Evolutionary conservation across 768 basidiomycete species (phyloP).

Genomic region (Russula olivacea): DNA sequence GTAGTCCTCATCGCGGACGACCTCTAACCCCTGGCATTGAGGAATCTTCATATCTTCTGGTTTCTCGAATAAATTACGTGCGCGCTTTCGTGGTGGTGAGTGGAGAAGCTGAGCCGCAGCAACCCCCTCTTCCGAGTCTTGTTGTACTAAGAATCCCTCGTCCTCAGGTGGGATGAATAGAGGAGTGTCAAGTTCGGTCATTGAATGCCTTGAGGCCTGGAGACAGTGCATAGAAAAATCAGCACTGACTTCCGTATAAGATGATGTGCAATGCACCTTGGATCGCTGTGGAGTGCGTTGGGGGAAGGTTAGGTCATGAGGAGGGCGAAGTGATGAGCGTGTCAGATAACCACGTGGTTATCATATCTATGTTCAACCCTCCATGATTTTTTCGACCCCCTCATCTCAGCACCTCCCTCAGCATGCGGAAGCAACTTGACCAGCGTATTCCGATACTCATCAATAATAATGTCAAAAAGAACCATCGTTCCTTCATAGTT

Average conservation of each 20-base stretch:
- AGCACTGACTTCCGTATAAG: not conserved
- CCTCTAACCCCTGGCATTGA: not conserved
- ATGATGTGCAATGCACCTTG: not conserved
- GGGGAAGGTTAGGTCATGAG: not conserved
- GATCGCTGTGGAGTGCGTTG: not conserved
- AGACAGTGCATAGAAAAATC: not conserved
- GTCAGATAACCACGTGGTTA: conserved; percentile 8
- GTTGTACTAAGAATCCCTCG: conserved; percentile 4
- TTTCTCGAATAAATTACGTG: conserved; percentile 10
- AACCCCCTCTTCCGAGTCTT: conserved; percentile 12
- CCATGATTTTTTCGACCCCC: not conserved
- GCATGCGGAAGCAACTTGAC: conserved; percentile 85
- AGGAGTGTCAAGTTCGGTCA: conserved; percentile 22
- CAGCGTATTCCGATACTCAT: conserved; percentile 89
- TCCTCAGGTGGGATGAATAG: conserved; percentile 25
- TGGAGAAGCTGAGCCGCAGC: conserved; percentile 19
- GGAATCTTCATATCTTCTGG: conserved; percentile 7
- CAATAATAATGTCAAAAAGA: conserved; percentile 87
- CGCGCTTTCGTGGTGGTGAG: conserved; percentile 24
- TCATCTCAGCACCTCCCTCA: not conserved
- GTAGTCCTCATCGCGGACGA: conserved; percentile 22
- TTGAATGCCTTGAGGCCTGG: conserved; percentile 4
- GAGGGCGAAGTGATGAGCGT: too few species aligned
- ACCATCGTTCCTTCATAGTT: conserved; percentile 92
- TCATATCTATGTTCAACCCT: not conserved